phyloP scores from a whole-genome alignment of 352 stramenopile species.

The Phytophthora citricola region DNA sequence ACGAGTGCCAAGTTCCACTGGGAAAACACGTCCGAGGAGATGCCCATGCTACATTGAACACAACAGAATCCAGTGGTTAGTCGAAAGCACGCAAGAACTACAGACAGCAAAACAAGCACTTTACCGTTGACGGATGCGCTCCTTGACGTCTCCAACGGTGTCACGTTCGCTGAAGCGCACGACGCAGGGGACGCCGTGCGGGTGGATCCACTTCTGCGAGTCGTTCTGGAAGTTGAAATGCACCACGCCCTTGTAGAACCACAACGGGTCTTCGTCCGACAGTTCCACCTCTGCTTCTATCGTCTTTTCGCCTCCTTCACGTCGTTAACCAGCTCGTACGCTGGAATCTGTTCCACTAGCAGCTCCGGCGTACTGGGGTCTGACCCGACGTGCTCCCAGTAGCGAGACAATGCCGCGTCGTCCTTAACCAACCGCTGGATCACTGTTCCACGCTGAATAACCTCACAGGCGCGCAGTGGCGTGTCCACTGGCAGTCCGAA shows the following conservation, averaged over 20 bases:
- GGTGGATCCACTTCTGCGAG: slow-evolving; percentile 72
- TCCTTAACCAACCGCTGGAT: slow-evolving; percentile 52
- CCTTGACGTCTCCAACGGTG: slow-evolving; percentile 70
- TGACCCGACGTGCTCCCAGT: slow-evolving; percentile 48
- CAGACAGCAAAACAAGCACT: slow-evolving; percentile 19
- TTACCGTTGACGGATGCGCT: slow-evolving; percentile 72
- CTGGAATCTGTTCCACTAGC: slow-evolving; percentile 64
- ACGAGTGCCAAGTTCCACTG: slow-evolving; percentile 80
- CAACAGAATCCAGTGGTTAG: slow-evolving; percentile 16
- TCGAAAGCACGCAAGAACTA: slow-evolving; percentile 1
- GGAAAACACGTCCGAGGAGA: slow-evolving; percentile 69
- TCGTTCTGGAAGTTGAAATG: slow-evolving; percentile 78
- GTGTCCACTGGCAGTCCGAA: slow-evolving; percentile 52
- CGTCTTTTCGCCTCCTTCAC: background rate
- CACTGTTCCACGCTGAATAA: slow-evolving; percentile 68
- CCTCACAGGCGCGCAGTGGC: slow-evolving; percentile 64
- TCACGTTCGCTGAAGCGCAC: slow-evolving; percentile 74
- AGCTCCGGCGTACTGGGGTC: slow-evolving; percentile 49
- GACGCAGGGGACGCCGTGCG: slow-evolving; percentile 73
- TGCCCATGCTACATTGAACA: slow-evolving; percentile 55
- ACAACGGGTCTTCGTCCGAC: slow-evolving; percentile 29
- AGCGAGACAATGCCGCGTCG: slow-evolving; percentile 50
- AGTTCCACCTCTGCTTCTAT: background rate
- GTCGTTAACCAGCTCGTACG: slow-evolving; percentile 29
- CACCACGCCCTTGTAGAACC: slow-evolving; percentile 65